These are phyloP conservation scores for Pichia phayaonensis DNA, from an alignment of 805 yeast genomes.

Conservation along the genomic window DNA sequence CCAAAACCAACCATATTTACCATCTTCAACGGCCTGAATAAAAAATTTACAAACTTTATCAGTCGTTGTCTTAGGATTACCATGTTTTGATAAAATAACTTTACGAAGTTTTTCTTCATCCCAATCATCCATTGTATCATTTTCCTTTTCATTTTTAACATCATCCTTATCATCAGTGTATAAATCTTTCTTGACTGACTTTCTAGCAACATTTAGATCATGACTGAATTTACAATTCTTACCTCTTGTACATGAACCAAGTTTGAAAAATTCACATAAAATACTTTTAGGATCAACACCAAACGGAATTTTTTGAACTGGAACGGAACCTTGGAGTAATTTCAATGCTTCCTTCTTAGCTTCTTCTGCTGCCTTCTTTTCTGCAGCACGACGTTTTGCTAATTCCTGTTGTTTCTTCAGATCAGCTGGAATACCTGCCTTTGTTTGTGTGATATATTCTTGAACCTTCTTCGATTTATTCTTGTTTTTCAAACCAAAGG, in stretches of 20 bases:
- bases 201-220: constrained; percentile 77
- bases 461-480: constrained; percentile 92
- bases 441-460: constrained; percentile 58
- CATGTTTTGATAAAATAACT: constrained; percentile 87
- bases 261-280: constrained; percentile 81
- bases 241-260: constrained; percentile 77
- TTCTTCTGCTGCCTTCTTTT: constrained; percentile 83
- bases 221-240: constrained; percentile 89
- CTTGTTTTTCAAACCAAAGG: constrained; percentile 93
- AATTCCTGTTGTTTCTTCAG: constrained; percentile 38
- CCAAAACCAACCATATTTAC: constrained; percentile 99
- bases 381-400: constrained; percentile 69
- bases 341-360: constrained; percentile 85
- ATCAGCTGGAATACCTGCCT: constrained; percentile 44
- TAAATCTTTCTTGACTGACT: constrained; percentile 82
- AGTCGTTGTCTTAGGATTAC: constrained; percentile 89
- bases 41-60: constrained; percentile 91
- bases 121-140: constrained; percentile 93
- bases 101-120: constrained; percentile 89
- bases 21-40: constrained; percentile 94
- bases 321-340: constrained; percentile 57
- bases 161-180: constrained; percentile 78
- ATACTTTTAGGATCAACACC: constrained; percentile 97
- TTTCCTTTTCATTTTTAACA: constrained; percentile 41
- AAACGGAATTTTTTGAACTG: constrained; percentile 80